Evolutionary conservation across 495 filamentous ascomycete genomes (phyloP).

Genomic region (Trichoderma reesei): DNA sequence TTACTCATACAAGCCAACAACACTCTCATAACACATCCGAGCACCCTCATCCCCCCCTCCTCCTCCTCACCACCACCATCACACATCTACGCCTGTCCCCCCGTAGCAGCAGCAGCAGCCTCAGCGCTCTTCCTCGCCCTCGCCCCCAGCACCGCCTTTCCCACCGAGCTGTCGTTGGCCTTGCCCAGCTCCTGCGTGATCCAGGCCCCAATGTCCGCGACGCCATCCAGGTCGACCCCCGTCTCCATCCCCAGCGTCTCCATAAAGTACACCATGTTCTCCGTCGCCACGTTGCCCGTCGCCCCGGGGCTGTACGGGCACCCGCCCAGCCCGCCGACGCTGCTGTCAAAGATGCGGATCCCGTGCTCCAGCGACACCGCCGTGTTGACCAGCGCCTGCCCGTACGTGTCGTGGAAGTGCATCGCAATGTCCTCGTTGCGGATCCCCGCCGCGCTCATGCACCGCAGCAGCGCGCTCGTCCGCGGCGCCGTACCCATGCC

Average conservation of each 20-base stretch:
- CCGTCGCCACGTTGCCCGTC: constrained; percentile 89
- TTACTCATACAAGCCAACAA: too few relatives aligned
- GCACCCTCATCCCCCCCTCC: too few relatives aligned
- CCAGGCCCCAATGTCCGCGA: constrained; percentile 80
- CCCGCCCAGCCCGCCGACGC: constrained; percentile 83
- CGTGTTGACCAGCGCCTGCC: constrained; percentile 84
- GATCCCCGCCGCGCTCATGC: constrained; percentile 66
- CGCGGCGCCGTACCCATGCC: constrained; percentile 89
- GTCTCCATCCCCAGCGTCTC: constrained; percentile 81
- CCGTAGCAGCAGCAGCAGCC: constrained; percentile 5
- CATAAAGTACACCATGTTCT: constrained; percentile 85
- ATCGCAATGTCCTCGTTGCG: constrained; percentile 72
- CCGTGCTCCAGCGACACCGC: constrained; percentile 81
- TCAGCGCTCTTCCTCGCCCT: constrained; percentile 15
- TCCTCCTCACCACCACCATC: too few relatives aligned
- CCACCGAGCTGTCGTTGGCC: constrained; percentile 63
- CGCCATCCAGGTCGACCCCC: constrained; percentile 73
- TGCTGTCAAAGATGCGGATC: constrained; percentile 79
- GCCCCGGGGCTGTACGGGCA: constrained; percentile 92
- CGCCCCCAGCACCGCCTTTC: constrained; percentile 64
- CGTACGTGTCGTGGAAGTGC: constrained; percentile 97
- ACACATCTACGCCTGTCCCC: background rate
- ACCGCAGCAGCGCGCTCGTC: constrained; percentile 58
- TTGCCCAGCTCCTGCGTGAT: constrained; percentile 75
- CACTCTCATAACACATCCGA: too few relatives aligned